A percentile compares a stretch with the other conserved stretches of the same genome.
Evolutionary conservation across 495 filamentous ascomycete species (phyloP).

Genomic region (Chaetomidium leptoderma): DNA sequence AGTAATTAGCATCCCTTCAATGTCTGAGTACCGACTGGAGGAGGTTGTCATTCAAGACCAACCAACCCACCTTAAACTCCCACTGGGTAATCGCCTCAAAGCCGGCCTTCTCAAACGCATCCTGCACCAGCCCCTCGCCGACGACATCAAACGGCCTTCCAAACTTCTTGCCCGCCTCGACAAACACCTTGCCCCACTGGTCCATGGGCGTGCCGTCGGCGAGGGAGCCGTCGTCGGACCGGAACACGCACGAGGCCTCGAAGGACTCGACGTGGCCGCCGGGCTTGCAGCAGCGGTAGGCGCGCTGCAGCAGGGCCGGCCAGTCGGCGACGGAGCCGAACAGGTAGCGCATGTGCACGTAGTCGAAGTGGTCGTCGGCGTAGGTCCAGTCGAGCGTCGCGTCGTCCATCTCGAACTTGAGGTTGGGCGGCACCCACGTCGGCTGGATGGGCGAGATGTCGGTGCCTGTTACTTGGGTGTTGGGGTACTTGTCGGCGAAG

Average conservation of each 20-base stretch:
- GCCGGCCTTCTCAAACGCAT: conserved; percentile 52
- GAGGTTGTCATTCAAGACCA: too few relatives aligned
- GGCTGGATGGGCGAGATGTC: conserved; percentile 60
- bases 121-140: conserved; percentile 45
- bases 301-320: conserved; percentile 41
- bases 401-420: conserved; percentile 55
- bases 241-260: conserved; percentile 25
- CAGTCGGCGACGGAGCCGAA: conserved; percentile 56
- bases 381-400: conserved; percentile 52
- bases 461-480: conserved; percentile 53
- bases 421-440: conserved; percentile 46
- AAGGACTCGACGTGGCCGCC: conserved; percentile 37
- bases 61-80: conserved; percentile 28
- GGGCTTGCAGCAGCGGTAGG: conserved; percentile 36
- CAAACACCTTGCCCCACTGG: conserved; percentile 36
- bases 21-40: too few relatives aligned
- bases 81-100: conserved; percentile 47
- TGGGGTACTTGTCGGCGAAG: conserved; percentile 49
- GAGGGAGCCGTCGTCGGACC: conserved; percentile 30
- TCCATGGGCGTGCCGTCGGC: conserved; percentile 28
- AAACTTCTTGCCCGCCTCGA: conserved; percentile 18
- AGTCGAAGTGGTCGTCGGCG: conserved; percentile 53
- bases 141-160: conserved; percentile 21
- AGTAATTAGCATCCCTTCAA: not conserved
- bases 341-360: conserved; percentile 58